Base-by-base conservation (phyloP, 176 grass and related monocot genomes). In the Metroxylon sagu region DNA sequence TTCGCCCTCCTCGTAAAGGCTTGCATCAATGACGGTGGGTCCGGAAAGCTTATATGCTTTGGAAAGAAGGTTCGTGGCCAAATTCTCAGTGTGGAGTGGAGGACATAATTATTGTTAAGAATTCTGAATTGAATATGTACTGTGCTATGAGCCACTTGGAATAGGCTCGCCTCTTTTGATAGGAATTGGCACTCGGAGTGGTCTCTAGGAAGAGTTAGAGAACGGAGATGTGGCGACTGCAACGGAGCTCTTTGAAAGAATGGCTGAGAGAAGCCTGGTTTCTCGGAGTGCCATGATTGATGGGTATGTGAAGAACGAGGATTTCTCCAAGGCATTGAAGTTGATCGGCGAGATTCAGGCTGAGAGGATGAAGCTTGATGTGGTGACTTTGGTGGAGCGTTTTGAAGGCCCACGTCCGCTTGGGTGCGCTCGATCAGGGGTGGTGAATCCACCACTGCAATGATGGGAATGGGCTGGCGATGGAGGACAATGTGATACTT, bases 91-190 rank as follows among this genome's bases (percentile, higher is more conserved):
- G 65, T 28, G 76, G 85, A 18, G 76, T 31, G 64, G 76, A 83
- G 29, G 73, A 61, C 17, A 71, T 80, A 21, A 25, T 77, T 3
- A 70, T 89, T 52, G 76, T 84, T 69, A 89, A 70, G 50, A 89
- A 89, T 53, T 84, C 77, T 16, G 65, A 84, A 50, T 84, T 84
- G 52, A 84, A 73, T 27, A 81, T 84, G 64, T 80, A 89, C 70
- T 77, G 70, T 58, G 54, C 18, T 0, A 57, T 84, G 52, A 80
- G 73, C 29, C 29, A 71, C 31, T 56, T 81, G 39, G 25, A 18
- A 26, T 29, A 64, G 58, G 80, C 77, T 25, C 73, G 70, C 65
- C 69, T 26, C 39, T 69, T 78, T 89, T 69, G 77, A 80, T 12
- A 67, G 35, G 14, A 60, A 59, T 8, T 54, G 48, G 10, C 23